These are phyloP conservation scores for Botrytis fabae DNA, from an alignment of 2,329 filamentous ascomycete genomes.

Conservation along the genomic window DNA sequence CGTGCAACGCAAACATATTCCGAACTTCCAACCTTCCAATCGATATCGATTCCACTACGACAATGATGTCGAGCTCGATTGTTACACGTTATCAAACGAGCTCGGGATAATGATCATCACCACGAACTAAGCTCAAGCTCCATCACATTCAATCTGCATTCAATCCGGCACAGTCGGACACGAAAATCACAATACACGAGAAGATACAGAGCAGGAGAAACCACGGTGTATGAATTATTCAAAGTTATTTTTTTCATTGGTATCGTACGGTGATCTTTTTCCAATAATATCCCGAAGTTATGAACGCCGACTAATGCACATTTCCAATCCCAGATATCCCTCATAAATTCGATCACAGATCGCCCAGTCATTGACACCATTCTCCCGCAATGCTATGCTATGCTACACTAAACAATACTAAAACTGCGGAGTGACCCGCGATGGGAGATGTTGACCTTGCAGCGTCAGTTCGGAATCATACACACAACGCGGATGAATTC, in stretches of 20 bases:
- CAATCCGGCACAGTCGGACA: not conserved
- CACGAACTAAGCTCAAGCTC: not conserved
- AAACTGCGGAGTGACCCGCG: not conserved
- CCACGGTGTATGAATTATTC: not conserved
- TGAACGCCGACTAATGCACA: constrained; percentile 13
- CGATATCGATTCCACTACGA: not conserved
- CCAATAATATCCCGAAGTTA: not conserved
- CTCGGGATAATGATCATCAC: too few species aligned
- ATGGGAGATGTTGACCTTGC: not conserved
- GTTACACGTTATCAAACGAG: not conserved
- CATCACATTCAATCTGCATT: not conserved
- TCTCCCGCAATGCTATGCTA: constrained; percentile 8
- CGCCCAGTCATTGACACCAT: constrained; percentile 7
- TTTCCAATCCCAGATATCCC: constrained; percentile 3
- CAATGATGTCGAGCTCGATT: not conserved
- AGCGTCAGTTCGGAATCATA: not conserved
- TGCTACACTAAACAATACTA: constrained; percentile 15
- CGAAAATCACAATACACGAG: not conserved
- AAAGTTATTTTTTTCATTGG: constrained; percentile 6
- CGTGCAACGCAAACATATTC: not conserved
- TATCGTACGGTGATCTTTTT: not conserved
- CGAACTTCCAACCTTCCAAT: not conserved
- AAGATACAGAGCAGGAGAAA: not conserved
- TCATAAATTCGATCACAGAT: constrained; percentile 5
- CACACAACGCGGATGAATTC: not conserved